Evolutionary conservation across 2,329 filamentous ascomycete genomes (phyloP), one percentile per base, ranked within the genome.

Genomic region (Dactylonectria macrodidyma): DNA sequence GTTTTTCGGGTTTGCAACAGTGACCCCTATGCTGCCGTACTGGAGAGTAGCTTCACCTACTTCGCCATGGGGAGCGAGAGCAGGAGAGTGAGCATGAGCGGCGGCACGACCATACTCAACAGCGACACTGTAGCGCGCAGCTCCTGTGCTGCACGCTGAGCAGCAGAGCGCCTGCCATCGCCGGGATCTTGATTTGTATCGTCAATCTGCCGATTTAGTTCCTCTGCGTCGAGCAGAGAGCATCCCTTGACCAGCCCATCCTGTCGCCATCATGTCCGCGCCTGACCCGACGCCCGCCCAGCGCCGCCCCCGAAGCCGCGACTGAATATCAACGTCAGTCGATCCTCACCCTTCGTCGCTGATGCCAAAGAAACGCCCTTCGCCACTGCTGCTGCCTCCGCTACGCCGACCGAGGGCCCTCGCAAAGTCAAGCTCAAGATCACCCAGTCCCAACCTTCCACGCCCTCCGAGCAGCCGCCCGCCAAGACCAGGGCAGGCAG

Each of bases 401-500:
- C 65, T 22, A 79, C 78, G 16, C 75, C 79, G 12, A 72, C 74
- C 67, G 80, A 81, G 38, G 79, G 76, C 38, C 67, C 73, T 19
- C 79, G 81, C 66, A 83, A 82, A 64, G 77, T 83, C 62, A 85
- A 84, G 74, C 79, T 85, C 69, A 84, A 83, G 66, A 74, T 84
- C 36, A 81, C 77, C 57, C 76, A 79, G n/a, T 81, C 82, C 46
- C 80, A 81, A 67, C 81, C 82, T 5, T 68, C 80, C 2, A 83
- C 81, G 16, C 81, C 82, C n/a, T 76, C 77, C 24, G 75, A 74
- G 26, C 74, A 76, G 4, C 77, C 76, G 1, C 77, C 80, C 1
- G 72, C 76, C 52, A 90, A 87, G 76, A 90, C 88, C 3, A 91
- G 92, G 75, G 87, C 89, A 14, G 89, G 88, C 14, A 82, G 89